Evolutionary conservation across 768 basidiomycete genomes (phyloP), one percentile per base, ranked within the genome.

Genomic region (Lactarius akahatsu): DNA sequence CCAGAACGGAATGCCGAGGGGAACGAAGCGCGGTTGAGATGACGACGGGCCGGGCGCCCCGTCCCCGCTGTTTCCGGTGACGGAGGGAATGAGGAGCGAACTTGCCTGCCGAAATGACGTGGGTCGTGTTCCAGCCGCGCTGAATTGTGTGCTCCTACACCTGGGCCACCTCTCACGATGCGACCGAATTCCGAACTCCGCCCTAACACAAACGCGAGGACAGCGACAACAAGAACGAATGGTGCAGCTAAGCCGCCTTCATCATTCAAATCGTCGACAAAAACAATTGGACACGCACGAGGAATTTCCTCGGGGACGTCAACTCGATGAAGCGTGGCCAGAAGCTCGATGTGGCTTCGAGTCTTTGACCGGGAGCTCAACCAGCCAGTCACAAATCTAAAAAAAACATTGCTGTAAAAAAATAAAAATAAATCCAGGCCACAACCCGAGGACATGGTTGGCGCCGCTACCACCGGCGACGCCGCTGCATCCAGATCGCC

Each of bases 281-380:
- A 9, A 34, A 34, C 1, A 34, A 34, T 34, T 34, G 2, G 34
- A 91, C 71, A 85, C 79, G 15, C 88, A 90, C 67, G 77, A 77
- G 4, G 34, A 26, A 82, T 89, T 0, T 34, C 34, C 8, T 34
- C 34, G 34, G 9, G 34, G 34, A 34, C 34, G 77, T 91, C 40
- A 87, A 89, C 13, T 89, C 87, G 1, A 86, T 78, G 8, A 90
- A 88, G 69, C 80, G 81, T 20, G 85, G 84, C 4, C 88, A 87
- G 77, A 86, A 81, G 71, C 68, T 75, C 2, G 88, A 38, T 34
- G 34, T 34, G 9, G 34, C 34, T 87, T 72, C 86, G 89, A 70
- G 79, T 80, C 1, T 89, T 89, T 65, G 34, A 34, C 34, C 9
- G 34, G 34, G 34, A 9, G 34, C 91, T 91, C 69, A 89, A 90